Evolutionary conservation across 2,329 filamentous ascomycete species (phyloP).

Genomic region (Rhinocladiella similis): DNA sequence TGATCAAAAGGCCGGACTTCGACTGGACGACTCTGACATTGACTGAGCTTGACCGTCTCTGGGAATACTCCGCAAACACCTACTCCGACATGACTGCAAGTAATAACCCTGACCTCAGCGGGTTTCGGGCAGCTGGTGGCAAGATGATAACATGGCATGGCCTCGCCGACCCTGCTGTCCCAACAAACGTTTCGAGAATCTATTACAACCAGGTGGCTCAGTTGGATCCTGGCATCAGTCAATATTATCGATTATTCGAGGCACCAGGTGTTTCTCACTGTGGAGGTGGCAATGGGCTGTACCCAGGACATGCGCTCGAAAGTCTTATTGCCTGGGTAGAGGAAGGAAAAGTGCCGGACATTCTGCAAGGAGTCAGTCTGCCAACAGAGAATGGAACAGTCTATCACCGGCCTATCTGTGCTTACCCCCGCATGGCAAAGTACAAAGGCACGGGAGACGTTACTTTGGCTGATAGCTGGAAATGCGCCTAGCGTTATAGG

Average conservation of each 20-base stretch:
- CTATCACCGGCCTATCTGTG: constrained; percentile 49
- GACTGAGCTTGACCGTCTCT: not conserved
- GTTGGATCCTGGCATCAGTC: not conserved
- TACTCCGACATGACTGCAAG: constrained; percentile 41
- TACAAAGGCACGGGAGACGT: constrained; percentile 39
- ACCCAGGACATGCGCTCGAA: not conserved
- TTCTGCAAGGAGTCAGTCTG: constrained; percentile 3
- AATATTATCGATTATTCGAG: constrained; percentile 6
- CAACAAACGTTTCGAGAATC: constrained; percentile 32
- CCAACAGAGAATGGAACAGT: constrained; percentile 33
- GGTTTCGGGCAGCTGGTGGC: constrained; percentile 38
- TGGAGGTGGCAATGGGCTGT: not conserved
- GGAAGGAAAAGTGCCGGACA: not conserved
- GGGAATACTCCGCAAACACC: constrained; percentile 9
- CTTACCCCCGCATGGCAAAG: constrained; percentile 39
- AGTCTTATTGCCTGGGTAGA: constrained; percentile 4
- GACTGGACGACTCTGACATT: not conserved
- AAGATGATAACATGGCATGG: constrained; percentile 50
- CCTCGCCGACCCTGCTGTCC: constrained; percentile 38
- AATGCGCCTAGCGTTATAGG: constrained; percentile 5
- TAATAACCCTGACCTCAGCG: constrained; percentile 37
- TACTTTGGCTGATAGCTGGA: constrained; percentile 34
- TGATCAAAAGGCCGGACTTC: not conserved
- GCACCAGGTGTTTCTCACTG: constrained; percentile 6
- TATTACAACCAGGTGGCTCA: constrained; percentile 35